Conservation (phyloP, 2,329 filamentous ascomycete genomes). For the Arthrobotrys pseudoclavata region DNA sequence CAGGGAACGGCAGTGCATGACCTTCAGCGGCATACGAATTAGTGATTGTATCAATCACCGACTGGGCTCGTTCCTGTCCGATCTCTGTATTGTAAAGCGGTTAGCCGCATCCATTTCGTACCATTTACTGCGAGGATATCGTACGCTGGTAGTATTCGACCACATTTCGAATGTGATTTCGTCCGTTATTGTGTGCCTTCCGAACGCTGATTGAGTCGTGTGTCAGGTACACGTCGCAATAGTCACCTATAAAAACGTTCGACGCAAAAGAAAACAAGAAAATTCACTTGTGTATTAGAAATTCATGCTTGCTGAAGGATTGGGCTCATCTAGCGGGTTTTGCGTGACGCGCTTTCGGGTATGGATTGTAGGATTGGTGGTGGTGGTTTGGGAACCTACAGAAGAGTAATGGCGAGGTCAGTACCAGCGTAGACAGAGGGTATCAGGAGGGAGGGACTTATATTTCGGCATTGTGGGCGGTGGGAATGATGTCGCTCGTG, state of each 20-base stretch:
- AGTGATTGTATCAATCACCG: conserved; percentile 97
- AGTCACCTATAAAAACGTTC: conserved; percentile 75
- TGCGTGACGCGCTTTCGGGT: conserved; percentile 34
- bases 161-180: conserved; percentile 97
- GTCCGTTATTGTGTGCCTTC: conserved; percentile 96
- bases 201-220: conserved; percentile 99
- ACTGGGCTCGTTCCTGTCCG: conserved; percentile 97
- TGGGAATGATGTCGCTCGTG: conserved; percentile 1
- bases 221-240: conserved; percentile 99
- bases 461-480: conserved; percentile 83
- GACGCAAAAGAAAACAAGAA: conserved; percentile 43
- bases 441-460: conserved; percentile 70
- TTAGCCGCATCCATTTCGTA: conserved; percentile 14
- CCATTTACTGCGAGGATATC: conserved; percentile 62
- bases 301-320: conserved; percentile 58
- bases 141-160: conserved; percentile 97
- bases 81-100: conserved; percentile 76
- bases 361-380: background rate
- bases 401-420: conserved; percentile 73
- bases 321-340: conserved; percentile 62
- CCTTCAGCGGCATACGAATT: conserved; percentile 95
- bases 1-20: conserved; percentile 73
- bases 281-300: conserved; percentile 56
- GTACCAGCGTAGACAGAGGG: conserved; percentile 64
- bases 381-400: conserved; percentile 69